phyloP scores from a whole-genome alignment of 1,139 yeast species.

The Blastobotrys buckinghamii region DNA sequence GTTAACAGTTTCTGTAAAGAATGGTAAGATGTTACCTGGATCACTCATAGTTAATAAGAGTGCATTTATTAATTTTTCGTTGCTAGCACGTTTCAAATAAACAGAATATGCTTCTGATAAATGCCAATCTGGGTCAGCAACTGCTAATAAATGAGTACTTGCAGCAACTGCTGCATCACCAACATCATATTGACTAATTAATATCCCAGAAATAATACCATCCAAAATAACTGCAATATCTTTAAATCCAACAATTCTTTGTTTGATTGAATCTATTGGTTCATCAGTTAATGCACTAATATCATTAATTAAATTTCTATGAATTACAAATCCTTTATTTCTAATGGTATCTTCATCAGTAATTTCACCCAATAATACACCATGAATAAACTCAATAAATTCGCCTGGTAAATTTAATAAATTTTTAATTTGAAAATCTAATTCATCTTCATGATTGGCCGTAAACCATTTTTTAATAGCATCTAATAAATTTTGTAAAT shows the following conservation, averaged over 20 bases:
- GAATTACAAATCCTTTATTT: neutral
- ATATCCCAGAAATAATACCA: neutral
- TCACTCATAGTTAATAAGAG: neutral
- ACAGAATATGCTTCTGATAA: neutral
- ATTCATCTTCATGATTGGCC: neutral
- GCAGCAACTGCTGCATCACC: neutral
- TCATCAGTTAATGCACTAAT: neutral
- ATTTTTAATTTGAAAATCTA: neutral
- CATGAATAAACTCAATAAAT: conserved; percentile 1
- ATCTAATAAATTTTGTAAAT: neutral
- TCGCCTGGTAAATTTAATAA: neutral
- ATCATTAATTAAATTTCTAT: neutral
- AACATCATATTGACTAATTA: neutral
- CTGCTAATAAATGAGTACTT: neutral
- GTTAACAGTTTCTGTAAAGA: neutral
- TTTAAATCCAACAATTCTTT: neutral
- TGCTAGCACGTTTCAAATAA: neutral
- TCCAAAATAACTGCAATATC: neutral
- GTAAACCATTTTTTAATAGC: neutral
- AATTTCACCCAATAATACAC: neutral
- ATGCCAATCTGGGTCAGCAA: neutral
- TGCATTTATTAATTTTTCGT: neutral
- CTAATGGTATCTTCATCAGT: neutral
- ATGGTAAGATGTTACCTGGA: neutral
- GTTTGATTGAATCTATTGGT: conserved; percentile 2